A percentile compares a stretch with the other conserved stretches of the same genome.
Conservation (phyloP, 108 stramenopile genomes). For the Fistulifera pelliculosa region DNA sequence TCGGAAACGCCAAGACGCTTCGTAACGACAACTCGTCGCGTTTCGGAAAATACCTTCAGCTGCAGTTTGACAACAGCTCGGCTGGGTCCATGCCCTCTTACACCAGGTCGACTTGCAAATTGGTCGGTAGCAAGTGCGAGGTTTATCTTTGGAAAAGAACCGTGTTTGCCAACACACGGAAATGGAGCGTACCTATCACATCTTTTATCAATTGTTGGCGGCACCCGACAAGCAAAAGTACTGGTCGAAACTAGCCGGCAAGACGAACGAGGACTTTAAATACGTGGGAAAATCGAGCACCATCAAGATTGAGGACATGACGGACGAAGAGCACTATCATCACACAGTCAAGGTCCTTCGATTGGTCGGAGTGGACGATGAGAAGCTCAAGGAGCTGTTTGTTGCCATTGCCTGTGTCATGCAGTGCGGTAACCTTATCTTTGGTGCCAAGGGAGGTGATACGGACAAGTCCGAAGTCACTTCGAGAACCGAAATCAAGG, state of each 20-base stretch:
- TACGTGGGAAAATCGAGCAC: slow-evolving; percentile 48
- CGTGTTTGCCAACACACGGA: slow-evolving; percentile 82
- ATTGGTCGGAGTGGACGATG: slow-evolving; percentile 55
- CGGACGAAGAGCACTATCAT: slow-evolving; percentile 58
- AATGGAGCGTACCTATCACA: slow-evolving; percentile 96
- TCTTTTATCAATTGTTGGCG: slow-evolving; percentile 93
- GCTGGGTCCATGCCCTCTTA: neutral
- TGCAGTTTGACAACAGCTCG: slow-evolving; percentile 10
- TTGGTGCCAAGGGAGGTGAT: slow-evolving; percentile 53
- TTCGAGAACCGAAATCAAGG: slow-evolving; percentile 41
- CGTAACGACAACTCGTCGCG: slow-evolving; percentile 82
- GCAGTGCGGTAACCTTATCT: slow-evolving; percentile 81
- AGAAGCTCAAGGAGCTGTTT: slow-evolving; percentile 43
- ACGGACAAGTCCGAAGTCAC: slow-evolving; percentile 58
- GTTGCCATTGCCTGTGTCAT: slow-evolving; percentile 70
- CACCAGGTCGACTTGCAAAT: slow-evolving; percentile 31
- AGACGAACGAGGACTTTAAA: slow-evolving; percentile 35
- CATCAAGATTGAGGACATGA: slow-evolving; percentile 54
- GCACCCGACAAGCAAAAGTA: slow-evolving; percentile 67
- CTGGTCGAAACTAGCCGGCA: slow-evolving; percentile 61
- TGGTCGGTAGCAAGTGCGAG: slow-evolving; percentile 61
- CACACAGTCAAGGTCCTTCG: slow-evolving; percentile 61
- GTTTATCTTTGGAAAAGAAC: slow-evolving; percentile 95
- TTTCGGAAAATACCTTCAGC: slow-evolving; percentile 65
- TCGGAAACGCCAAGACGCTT: slow-evolving; percentile 85